These are phyloP conservation scores for Cercospora zeina DNA, from an alignment of 2,329 filamentous ascomycete genomes.

Conservation along the genomic window DNA sequence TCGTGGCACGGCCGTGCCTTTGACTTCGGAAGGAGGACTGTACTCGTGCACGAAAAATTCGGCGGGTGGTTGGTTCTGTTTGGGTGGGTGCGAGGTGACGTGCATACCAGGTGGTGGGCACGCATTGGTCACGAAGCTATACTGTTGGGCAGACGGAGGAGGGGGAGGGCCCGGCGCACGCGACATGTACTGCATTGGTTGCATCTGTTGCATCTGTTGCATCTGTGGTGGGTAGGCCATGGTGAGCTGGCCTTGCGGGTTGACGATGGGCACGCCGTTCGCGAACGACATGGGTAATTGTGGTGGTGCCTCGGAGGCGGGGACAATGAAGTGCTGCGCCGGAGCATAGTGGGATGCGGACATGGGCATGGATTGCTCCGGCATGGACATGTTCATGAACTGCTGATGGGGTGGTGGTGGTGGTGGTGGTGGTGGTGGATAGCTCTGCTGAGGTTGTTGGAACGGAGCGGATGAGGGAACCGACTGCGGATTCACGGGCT, in stretches of 20 bases:
- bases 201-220: slow-evolving; percentile 13
- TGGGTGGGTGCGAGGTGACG: slow-evolving; percentile 35
- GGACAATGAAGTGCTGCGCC: slow-evolving; percentile 21
- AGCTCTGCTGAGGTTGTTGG: slow-evolving; percentile 10
- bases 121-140: slow-evolving; percentile 29
- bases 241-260: slow-evolving; percentile 31
- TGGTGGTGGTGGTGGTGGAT: slow-evolving; percentile 17
- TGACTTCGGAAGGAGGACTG: slow-evolving; percentile 47
- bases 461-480: slow-evolving; percentile 2
- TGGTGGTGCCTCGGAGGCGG: slow-evolving; percentile 15
- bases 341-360: slow-evolving; percentile 23
- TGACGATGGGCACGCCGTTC: slow-evolving; percentile 35
- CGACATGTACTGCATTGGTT: slow-evolving; percentile 25
- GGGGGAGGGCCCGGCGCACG: slow-evolving; percentile 24
- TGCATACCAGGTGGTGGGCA: slow-evolving; percentile 25
- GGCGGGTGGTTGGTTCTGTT: slow-evolving; percentile 33
- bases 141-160: slow-evolving; percentile 24
- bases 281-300: slow-evolving; percentile 29
- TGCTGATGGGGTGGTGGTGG: slow-evolving; percentile 22
- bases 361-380: slow-evolving; percentile 29
- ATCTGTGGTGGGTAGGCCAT: slow-evolving; percentile 32
- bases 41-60: slow-evolving; percentile 52
- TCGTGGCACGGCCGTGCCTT: slow-evolving; percentile 37
- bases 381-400: slow-evolving; percentile 35
- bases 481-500: too few relatives aligned